Percentiles rank a stretch among this genome's conserved stretches.
These are phyloP conservation scores for Raddia distichophylla DNA, from an alignment of 176 grass and related monocot species.

Conservation along the genomic window DNA sequence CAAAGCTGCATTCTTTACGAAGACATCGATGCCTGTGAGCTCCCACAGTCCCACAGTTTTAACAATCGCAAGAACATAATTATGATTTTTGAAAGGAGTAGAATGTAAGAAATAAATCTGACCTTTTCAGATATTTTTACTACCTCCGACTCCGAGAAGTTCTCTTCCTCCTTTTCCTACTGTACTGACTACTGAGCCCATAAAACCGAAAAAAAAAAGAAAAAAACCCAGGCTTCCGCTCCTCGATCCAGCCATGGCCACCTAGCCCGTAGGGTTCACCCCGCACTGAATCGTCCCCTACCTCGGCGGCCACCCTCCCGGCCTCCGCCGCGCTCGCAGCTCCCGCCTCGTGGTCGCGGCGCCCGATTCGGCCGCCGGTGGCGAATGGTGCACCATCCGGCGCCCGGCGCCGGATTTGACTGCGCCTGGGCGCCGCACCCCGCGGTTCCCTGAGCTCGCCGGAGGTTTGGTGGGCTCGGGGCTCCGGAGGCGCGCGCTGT, in stretches of 20 bases:
- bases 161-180: background rate
- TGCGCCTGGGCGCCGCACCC: background rate
- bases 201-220: constrained; percentile 22
- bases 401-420: constrained; percentile 18
- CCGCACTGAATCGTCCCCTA: background rate
- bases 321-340: background rate
- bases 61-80: background rate
- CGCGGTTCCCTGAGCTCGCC: constrained; percentile 21
- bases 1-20: too few relatives aligned
- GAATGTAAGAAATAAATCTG: constrained; percentile 15
- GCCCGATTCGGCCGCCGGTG: constrained; percentile 27
- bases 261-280: constrained; percentile 51
- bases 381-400: constrained; percentile 27
- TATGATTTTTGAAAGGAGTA: background rate
- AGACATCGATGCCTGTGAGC: too few relatives aligned
- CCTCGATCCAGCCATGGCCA: constrained; percentile 58
- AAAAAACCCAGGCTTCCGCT: constrained; percentile 26
- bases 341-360: constrained; percentile 16
- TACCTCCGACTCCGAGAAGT: constrained; percentile 13
- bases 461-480: background rate
- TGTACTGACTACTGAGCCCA: background rate
- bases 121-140: constrained; percentile 23
- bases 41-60: background rate
- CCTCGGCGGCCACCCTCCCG: background rate
- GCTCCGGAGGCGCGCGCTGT: background rate